phyloP scores from a whole-genome alignment of 768 basidiomycete genomes.

The Tricholoma terreum region DNA sequence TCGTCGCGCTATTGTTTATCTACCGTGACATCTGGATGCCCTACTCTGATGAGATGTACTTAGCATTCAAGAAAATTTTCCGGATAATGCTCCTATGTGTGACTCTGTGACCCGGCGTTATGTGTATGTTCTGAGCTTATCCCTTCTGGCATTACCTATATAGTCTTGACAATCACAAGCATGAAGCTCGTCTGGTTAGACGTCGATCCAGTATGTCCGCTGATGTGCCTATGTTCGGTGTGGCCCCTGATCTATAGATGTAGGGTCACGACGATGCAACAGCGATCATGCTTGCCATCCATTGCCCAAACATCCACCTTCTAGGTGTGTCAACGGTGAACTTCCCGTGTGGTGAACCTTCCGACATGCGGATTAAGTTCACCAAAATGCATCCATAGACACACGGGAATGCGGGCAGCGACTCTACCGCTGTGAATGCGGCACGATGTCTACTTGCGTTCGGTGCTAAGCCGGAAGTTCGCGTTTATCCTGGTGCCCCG shows the following conservation, averaged over 20 bases:
- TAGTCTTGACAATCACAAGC: neutral
- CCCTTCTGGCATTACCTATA: too few relatives aligned
- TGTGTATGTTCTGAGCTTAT: too few relatives aligned
- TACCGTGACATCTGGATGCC: too few relatives aligned
- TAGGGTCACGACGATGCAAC: slow-evolving; percentile 91
- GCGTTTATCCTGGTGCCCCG: slow-evolving; percentile 65
- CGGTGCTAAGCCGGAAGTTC: slow-evolving; percentile 53
- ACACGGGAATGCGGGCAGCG: slow-evolving; percentile 71
- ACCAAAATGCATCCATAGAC: slow-evolving; percentile 41
- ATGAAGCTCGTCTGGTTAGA: slow-evolving; percentile 58
- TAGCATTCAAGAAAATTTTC: too few relatives aligned
- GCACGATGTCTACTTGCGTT: slow-evolving; percentile 76
- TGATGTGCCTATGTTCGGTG: neutral
- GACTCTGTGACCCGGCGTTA: too few relatives aligned
- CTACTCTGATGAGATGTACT: too few relatives aligned
- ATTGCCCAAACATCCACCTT: slow-evolving; percentile 61
- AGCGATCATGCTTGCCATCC: slow-evolving; percentile 74
- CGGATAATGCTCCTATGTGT: too few relatives aligned
- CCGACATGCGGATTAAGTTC: neutral
- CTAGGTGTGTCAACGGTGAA: slow-evolving; percentile 82
- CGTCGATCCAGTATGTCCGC: slow-evolving; percentile 53
- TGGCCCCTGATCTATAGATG: neutral
- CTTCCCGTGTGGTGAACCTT: neutral
- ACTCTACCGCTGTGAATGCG: slow-evolving; percentile 68
- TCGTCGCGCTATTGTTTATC: too few relatives aligned